Conservation (phyloP, 2,329 filamentous ascomycete genomes). For the Chalaropsis ovoidea region DNA sequence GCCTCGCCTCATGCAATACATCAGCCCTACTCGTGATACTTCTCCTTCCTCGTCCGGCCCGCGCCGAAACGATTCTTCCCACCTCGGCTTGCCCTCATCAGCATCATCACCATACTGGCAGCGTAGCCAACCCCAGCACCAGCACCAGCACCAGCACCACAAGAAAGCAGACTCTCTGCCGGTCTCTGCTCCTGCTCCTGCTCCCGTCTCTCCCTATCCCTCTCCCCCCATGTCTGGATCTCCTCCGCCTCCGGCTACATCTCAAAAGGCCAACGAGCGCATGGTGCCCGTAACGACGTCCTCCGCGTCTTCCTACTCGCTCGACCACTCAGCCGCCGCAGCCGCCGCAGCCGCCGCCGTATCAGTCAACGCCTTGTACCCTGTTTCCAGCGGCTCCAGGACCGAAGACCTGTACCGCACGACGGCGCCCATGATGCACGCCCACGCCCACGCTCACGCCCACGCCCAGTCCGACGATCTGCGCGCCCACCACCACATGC, state of each 20-base stretch:
- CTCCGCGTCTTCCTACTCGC: conserved; percentile 11
- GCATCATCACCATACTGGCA: neutral
- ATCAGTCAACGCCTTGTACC: conserved; percentile 13
- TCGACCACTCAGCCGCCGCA: conserved; percentile 5
- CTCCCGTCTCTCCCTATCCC: conserved; percentile 52
- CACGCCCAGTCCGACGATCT: conserved; percentile 32
- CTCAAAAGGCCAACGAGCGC: conserved; percentile 48
- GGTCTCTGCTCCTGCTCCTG: conserved; percentile 38
- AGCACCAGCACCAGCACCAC: conserved; percentile 14
- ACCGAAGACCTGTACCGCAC: conserved; percentile 22
- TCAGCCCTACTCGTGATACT: conserved; percentile 38
- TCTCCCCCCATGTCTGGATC: conserved; percentile 67
- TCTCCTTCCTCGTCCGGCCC: conserved; percentile 44
- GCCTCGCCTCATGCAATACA: conserved; percentile 42
- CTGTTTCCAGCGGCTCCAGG: conserved; percentile 10
- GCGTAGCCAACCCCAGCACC: neutral
- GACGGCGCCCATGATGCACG: conserved; percentile 29
- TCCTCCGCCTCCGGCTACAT: conserved; percentile 51
- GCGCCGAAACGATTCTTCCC: conserved; percentile 37
- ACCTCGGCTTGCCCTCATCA: neutral
- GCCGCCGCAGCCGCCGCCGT: conserved; percentile 29
- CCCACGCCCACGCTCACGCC: conserved; percentile 16
- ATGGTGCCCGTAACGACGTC: conserved; percentile 34
- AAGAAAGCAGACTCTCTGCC: neutral
- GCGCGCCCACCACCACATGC: conserved; percentile 18